A percentile compares a stretch with the other conserved stretches of the same genome.
Conservation (phyloP, 352 stramenopile genomes). For the Phytophthora palmivora region DNA sequence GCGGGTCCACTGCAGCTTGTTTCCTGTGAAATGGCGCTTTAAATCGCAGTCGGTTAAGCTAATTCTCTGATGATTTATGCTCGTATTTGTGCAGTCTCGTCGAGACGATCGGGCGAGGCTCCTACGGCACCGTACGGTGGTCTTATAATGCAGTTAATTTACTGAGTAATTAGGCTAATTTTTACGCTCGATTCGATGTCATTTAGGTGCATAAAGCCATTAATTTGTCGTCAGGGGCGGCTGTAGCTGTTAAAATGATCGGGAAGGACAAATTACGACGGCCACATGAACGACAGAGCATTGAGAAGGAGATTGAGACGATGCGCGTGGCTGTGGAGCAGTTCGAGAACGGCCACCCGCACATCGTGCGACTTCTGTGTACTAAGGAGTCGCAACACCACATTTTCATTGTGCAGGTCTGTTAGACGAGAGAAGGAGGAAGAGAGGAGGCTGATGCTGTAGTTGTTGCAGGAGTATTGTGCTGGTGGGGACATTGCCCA, state of each 20-base stretch:
- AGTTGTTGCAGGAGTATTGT: no score
- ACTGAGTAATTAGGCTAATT: not conserved
- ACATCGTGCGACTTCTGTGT: conserved; percentile 82
- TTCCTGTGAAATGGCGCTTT: not conserved
- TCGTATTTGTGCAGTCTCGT: conserved; percentile 54
- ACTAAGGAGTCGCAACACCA: conserved; percentile 85
- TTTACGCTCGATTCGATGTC: conserved; percentile 2
- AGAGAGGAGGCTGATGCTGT: not conserved
- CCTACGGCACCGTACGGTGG: conserved; percentile 76
- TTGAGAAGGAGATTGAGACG: conserved; percentile 88
- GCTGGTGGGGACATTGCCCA: conserved; percentile 71
- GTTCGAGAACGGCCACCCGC: conserved; percentile 87
- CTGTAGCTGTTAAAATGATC: conserved; percentile 86
- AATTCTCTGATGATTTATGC: conserved; percentile 9
- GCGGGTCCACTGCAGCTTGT: conserved; percentile 8
- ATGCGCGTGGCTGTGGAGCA: conserved; percentile 87
- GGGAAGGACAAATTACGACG: conserved; percentile 77
- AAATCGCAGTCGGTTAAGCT: not conserved
- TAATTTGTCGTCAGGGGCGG: conserved; percentile 75
- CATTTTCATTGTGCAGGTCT: conserved; percentile 85
- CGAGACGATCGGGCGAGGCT: conserved; percentile 79
- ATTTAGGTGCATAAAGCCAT: conserved; percentile 84
- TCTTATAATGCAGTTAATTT: not conserved
- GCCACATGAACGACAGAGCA: conserved; percentile 78
- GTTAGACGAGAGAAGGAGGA: not conserved